A percentile compares a stretch with the other conserved stretches of the same genome.
These are phyloP conservation scores for Graphiopsis chlorocephala DNA, from an alignment of 2,329 filamentous ascomycete species.

Conservation along the genomic window DNA sequence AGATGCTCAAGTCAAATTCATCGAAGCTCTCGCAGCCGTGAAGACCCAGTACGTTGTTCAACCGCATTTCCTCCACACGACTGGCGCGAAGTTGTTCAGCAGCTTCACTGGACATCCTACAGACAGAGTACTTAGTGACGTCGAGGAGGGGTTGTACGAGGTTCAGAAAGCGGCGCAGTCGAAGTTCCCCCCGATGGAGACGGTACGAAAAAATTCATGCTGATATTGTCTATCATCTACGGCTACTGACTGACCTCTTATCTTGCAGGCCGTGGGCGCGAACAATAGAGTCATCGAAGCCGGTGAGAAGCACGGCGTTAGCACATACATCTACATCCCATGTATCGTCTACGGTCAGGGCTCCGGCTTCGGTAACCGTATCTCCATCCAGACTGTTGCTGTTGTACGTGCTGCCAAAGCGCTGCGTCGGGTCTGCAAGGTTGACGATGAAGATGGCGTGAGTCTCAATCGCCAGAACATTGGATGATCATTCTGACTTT, in stretches of 20 bases:
- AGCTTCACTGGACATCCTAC: constrained; percentile 45
- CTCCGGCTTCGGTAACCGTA: constrained; percentile 50
- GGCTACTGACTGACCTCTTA: neutral
- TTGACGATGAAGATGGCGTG: constrained; percentile 35
- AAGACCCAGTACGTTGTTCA: constrained; percentile 40
- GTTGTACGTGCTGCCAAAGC: constrained; percentile 48
- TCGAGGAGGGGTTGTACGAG: constrained; percentile 43
- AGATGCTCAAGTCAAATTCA: constrained; percentile 40
- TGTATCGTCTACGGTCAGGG: constrained; percentile 55
- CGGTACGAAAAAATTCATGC: constrained; percentile 22
- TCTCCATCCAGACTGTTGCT: constrained; percentile 52
- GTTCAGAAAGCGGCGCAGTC: constrained; percentile 42
- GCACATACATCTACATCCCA: constrained; percentile 53
- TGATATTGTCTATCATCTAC: neutral
- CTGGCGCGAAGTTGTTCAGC: constrained; percentile 54
- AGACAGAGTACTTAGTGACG: constrained; percentile 44
- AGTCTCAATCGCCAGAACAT: constrained; percentile 30
- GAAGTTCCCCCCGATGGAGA: constrained; percentile 24
- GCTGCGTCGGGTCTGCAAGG: constrained; percentile 41
- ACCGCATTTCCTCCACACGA: constrained; percentile 53
- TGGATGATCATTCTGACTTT: neutral
- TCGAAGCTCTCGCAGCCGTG: constrained; percentile 47
- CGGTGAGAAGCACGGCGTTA: constrained; percentile 36
- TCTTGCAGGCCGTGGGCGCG: constrained; percentile 20
- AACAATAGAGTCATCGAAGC: constrained; percentile 16